Conservation (phyloP, 2,329 filamentous ascomycete genomes). For the Aspergillus sp. region DNA sequence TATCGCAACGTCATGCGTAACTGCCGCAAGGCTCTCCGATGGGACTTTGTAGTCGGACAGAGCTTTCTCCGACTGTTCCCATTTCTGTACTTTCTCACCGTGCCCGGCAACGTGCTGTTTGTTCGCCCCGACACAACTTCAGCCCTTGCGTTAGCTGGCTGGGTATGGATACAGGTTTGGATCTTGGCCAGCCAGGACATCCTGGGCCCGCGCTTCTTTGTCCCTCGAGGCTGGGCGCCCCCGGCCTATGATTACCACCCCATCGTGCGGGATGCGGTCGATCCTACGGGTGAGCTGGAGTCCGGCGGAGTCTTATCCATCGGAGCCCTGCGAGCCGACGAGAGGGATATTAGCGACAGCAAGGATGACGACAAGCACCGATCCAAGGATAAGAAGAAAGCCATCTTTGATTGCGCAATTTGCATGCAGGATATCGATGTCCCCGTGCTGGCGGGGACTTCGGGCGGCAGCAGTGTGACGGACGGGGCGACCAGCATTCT, state of each 20-base stretch:
- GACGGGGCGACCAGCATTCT: conserved; percentile 63
- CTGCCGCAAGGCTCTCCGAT: conserved; percentile 84
- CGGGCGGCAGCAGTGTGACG: conserved; percentile 45
- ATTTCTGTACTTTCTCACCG: conserved; percentile 81
- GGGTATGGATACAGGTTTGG: conserved; percentile 86
- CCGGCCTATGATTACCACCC: conserved; percentile 89
- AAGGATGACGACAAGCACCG: conserved; percentile 45
- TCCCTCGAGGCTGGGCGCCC: conserved; percentile 67
- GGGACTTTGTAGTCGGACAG: conserved; percentile 86
- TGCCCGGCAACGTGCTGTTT: conserved; percentile 77
- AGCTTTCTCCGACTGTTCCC: conserved; percentile 75
- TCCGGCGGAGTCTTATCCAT: conserved; percentile 74
- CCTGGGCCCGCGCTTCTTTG: conserved; percentile 82
- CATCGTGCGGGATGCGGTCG: conserved; percentile 59
- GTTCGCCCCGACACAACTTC: conserved; percentile 66
- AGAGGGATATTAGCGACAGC: conserved; percentile 37
- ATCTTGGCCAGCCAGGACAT: conserved; percentile 78
- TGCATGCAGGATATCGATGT: conserved; percentile 92
- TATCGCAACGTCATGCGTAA: conserved; percentile 86
- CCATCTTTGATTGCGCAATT: conserved; percentile 85
- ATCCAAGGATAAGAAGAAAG: conserved; percentile 52
- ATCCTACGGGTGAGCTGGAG: conserved; percentile 71
- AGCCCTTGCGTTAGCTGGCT: conserved; percentile 65
- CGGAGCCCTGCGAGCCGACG: conserved; percentile 60
- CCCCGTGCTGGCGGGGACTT: conserved; percentile 66